Evolutionary conservation across 225 moss, liverwort and hornwort genomes (phyloP).

Genomic region (Bryum argenteum): DNA sequence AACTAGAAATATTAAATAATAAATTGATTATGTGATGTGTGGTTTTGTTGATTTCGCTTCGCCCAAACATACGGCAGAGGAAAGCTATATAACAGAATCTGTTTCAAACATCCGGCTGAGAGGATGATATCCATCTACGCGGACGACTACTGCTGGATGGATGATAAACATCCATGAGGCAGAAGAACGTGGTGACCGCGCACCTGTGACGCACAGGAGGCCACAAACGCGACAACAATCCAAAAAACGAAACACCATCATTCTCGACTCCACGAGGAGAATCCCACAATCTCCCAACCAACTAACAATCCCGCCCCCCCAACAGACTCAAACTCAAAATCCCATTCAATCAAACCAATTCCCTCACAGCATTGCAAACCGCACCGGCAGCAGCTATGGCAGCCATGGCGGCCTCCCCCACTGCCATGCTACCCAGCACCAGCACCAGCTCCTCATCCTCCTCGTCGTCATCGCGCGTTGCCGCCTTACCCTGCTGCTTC

Average conservation of each 20-base stretch:
- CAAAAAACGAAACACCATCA: not conserved
- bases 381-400: slow-evolving; percentile 31
- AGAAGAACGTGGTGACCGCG: not conserved
- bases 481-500: slow-evolving; percentile 32
- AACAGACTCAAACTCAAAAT: too few species aligned
- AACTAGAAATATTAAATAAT: too few species aligned
- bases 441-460: not conserved
- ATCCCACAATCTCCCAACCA: not conserved
- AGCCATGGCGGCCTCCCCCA: slow-evolving; percentile 32
- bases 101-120: too few species aligned
- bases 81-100: too few species aligned
- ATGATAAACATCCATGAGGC: not conserved
- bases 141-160: not conserved
- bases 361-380: not conserved
- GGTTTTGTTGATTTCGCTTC: too few species aligned
- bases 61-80: too few species aligned
- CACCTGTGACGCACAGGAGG: not conserved
- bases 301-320: not conserved
- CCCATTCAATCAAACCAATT: too few species aligned
- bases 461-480: slow-evolving; percentile 13
- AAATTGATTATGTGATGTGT: too few species aligned
- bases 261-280: not conserved
- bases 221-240: not conserved
- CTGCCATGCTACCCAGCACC: not conserved
- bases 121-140: too few species aligned